Evolutionary conservation across 2,329 filamentous ascomycete species (phyloP).

Genomic region (Xylaria sp.): DNA sequence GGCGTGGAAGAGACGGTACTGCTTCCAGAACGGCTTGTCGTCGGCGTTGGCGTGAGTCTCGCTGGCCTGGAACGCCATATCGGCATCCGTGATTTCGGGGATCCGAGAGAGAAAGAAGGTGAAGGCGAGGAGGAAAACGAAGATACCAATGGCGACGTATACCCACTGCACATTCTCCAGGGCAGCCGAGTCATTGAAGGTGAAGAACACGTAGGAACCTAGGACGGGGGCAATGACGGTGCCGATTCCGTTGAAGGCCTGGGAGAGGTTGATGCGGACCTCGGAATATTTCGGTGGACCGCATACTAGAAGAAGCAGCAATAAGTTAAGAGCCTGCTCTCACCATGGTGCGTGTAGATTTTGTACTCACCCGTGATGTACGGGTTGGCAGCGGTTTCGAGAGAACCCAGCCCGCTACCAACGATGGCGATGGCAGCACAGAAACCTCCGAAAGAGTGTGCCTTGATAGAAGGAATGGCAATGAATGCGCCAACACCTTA

Average conservation of each 20-base stretch:
- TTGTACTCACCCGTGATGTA: conserved; percentile 67
- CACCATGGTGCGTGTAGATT: background rate
- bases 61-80: conserved; percentile 70
- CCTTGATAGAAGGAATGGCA: conserved; percentile 67
- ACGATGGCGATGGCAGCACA: conserved; percentile 79
- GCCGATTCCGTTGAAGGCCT: conserved; percentile 81
- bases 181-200: conserved; percentile 65
- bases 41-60: conserved; percentile 64
- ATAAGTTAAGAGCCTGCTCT: conserved; percentile 27
- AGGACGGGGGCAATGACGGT: conserved; percentile 78
- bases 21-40: conserved; percentile 73
- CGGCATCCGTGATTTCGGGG: conserved; percentile 77
- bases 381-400: conserved; percentile 82
- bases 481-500: conserved; percentile 65
- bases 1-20: conserved; percentile 81
- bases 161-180: conserved; percentile 80
- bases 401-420: conserved; percentile 76
- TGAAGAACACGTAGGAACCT: conserved; percentile 79
- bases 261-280: conserved; percentile 79
- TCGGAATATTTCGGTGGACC: conserved; percentile 76
- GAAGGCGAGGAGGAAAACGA: conserved; percentile 73
- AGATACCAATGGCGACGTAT: conserved; percentile 77
- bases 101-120: conserved; percentile 76
- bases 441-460: conserved; percentile 77
- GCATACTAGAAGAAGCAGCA: conserved; percentile 55